Evolutionary conservation across 345 rosid species (phyloP).

Genomic region (Eucalyptus pauciflora): DNA sequence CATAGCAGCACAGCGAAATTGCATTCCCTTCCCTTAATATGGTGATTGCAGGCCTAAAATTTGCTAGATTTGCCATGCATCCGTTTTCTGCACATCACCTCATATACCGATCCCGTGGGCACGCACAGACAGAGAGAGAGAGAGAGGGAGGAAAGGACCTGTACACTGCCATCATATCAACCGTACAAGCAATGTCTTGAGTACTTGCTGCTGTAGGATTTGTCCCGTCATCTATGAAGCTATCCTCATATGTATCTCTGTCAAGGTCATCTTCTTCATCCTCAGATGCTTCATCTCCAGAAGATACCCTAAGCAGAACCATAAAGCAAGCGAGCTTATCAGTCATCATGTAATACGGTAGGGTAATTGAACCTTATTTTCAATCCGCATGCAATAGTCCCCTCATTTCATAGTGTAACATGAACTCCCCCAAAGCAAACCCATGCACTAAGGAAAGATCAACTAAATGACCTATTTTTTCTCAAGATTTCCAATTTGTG

Average conservation of each 20-base stretch:
- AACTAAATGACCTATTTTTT: background rate
- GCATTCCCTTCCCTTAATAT: background rate
- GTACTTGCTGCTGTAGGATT: constrained; percentile 41
- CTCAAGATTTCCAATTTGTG: background rate
- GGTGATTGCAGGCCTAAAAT: background rate
- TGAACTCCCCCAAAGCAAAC: background rate
- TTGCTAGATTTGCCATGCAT: background rate
- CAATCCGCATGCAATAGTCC: background rate
- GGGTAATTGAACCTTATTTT: background rate
- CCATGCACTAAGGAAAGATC: background rate
- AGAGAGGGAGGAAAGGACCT: constrained; percentile 34
- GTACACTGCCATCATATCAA: constrained; percentile 90
- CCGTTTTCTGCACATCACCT: background rate
- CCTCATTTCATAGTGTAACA: background rate
- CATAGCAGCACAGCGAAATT: background rate
- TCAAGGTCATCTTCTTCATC: constrained; percentile 50
- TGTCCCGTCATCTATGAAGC: constrained; percentile 81
- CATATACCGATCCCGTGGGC: background rate
- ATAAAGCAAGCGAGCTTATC: background rate
- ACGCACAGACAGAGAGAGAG: background rate
- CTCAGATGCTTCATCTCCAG: constrained; percentile 53
- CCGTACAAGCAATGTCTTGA: constrained; percentile 39
- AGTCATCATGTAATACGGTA: background rate
- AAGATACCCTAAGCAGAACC: constrained; percentile 48
- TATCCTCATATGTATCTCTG: constrained; percentile 43